Evolutionary conservation across 2,329 filamentous ascomycete genomes (phyloP), one percentile per base, ranked within the genome.

Genomic region (Rutstroemia sp.): DNA sequence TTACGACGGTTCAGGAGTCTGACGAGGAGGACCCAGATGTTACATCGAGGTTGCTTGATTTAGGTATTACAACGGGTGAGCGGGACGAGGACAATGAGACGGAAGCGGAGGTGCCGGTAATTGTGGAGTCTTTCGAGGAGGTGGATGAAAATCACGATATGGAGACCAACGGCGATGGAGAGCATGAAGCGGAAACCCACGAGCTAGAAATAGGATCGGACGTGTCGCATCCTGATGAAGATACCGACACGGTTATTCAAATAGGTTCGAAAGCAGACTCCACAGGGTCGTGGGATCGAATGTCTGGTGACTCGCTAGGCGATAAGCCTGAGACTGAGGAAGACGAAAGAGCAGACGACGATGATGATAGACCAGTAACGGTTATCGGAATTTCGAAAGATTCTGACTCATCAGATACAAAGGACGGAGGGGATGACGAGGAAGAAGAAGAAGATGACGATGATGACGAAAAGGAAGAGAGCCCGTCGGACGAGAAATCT

Each of bases 1-100:
- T 96, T 19, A 84, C 85, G 1, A 94, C 90, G 0, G 90, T 95
- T 14, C 79, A 90, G 38, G 90, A 95, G 69, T 84, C 90, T 50
- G 85, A 88, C 55, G 90, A 95, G 65, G 91, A 95, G 59, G 83
- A 87, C 65, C 73, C 73, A 2, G 74, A 76, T 23, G 70, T 79
- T 21, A 71, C 75, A 19, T 72, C 72, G 54, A 78, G 71, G 62
- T 63, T 83, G 49, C 74, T 69, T 57, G 68, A 69, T 30, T 72
- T 82, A 69, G 74, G 74, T 34, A 73, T 83, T 44, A 72, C 76
- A 30, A 30, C 27, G 27, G 27, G 27, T 30, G 27, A 30, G 27
- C 27, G 27, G 27, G 72, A 75, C 48, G 74, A 75, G 49, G 65
- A 71, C 70, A 59, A 71, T 70, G 59, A 71, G 68, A 56, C 46